These are phyloP conservation scores for Ceratocystis ficicola DNA, from an alignment of 2,329 filamentous ascomycete species.

Conservation along the genomic window DNA sequence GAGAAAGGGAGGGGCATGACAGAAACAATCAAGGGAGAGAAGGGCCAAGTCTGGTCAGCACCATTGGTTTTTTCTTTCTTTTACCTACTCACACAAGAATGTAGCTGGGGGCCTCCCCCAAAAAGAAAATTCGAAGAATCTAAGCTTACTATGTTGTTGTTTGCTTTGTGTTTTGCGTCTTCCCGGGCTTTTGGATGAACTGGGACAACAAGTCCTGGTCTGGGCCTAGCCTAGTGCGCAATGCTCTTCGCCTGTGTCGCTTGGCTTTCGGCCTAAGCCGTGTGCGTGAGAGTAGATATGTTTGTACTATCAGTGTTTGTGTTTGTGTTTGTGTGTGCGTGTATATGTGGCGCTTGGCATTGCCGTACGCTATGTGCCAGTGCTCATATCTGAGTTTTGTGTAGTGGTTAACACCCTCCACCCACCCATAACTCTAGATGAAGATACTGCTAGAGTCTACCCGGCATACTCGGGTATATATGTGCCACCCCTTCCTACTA, in stretches of 20 bases:
- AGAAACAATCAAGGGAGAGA: conserved; percentile 3
- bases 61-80: neutral
- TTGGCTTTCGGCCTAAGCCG: neutral
- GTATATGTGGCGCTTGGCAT: neutral
- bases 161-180: neutral
- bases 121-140: neutral
- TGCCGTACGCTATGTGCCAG: too few relatives aligned
- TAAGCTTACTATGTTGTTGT: neutral
- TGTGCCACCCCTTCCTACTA: neutral
- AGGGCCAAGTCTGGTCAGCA: neutral
- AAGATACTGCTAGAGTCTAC: neutral
- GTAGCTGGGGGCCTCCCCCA: too few relatives aligned
- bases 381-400: neutral
- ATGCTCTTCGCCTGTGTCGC: neutral
- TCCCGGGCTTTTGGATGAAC: neutral
- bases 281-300: neutral
- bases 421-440: neutral
- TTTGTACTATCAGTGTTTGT: neutral
- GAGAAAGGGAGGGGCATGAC: neutral
- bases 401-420: too few relatives aligned
- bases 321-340: too few relatives aligned
- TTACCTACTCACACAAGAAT: neutral
- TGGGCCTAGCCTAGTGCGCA: neutral
- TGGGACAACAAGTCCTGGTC: neutral
- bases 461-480: conserved; percentile 1